Evolutionary conservation across 2,329 filamentous ascomycete species (phyloP).

Genomic region (Trichophyton verrucosum): DNA sequence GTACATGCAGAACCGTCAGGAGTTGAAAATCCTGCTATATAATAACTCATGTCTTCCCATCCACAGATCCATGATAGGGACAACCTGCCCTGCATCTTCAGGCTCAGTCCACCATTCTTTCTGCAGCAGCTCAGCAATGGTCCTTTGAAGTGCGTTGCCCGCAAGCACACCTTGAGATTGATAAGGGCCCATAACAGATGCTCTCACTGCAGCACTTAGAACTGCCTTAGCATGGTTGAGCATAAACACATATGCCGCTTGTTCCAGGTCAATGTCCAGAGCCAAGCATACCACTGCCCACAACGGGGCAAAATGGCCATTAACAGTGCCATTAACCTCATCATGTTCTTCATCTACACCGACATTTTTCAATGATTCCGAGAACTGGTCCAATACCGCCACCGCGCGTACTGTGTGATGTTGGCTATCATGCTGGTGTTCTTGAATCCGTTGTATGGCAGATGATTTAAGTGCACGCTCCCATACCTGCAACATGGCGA

Average conservation of each 20-base stretch:
- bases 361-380: conserved; percentile 26
- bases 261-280: conserved; percentile 40
- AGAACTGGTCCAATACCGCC: conserved; percentile 27
- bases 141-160: conserved; percentile 39
- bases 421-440: neutral
- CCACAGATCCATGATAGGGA: conserved; percentile 53
- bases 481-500: conserved; percentile 49
- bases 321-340: conserved; percentile 17
- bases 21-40: conserved; percentile 57
- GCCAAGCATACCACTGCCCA: conserved; percentile 46
- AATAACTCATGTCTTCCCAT: conserved; percentile 52
- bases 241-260: conserved; percentile 49
- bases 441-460: conserved; percentile 10
- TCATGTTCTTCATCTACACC: conserved; percentile 20
- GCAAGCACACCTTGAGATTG: conserved; percentile 50
- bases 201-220: conserved; percentile 49
- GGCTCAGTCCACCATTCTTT: conserved; percentile 37
- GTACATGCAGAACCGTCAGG: conserved; percentile 26
- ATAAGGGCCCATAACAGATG: conserved; percentile 54
- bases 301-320: conserved; percentile 48
- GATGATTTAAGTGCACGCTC: conserved; percentile 39
- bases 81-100: conserved; percentile 47
- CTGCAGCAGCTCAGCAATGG: conserved; percentile 39
- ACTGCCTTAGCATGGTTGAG: conserved; percentile 53
- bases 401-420: conserved; percentile 12